A percentile compares a stretch with the other conserved stretches of the same genome.
These are phyloP conservation scores for Penicillium cataractarum DNA, from an alignment of 495 filamentous ascomycete species.

Conservation along the genomic window DNA sequence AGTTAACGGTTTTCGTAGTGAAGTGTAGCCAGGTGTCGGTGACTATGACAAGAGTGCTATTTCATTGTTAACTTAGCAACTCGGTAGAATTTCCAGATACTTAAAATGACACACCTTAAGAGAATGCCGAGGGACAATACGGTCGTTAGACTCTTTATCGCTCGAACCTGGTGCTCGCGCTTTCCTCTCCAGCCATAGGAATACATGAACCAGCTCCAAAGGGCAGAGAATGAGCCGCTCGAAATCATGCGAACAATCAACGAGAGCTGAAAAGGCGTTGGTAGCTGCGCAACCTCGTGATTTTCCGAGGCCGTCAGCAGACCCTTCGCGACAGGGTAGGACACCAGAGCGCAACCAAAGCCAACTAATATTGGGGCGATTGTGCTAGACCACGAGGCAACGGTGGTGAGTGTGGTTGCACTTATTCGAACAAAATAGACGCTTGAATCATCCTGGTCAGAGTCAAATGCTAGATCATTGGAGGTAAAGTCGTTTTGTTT, in stretches of 20 bases:
- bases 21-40: slow-evolving; percentile 1
- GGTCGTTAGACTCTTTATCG: slow-evolving; percentile 1
- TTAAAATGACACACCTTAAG: not conserved
- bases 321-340: not conserved
- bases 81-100: not conserved
- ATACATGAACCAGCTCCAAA: slow-evolving; percentile 2
- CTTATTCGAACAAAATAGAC: slow-evolving; percentile 1
- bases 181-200: not conserved
- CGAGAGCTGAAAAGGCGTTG: not conserved
- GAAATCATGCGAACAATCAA: slow-evolving; percentile 2
- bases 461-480: slow-evolving; percentile 1
- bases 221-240: slow-evolving; percentile 1
- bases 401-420: slow-evolving; percentile 1
- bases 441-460: not conserved
- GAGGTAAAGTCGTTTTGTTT: not conserved
- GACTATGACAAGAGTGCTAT: not conserved
- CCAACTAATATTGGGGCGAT: not conserved
- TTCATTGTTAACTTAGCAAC: not conserved
- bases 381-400: not conserved
- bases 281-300: not conserved
- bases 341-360: not conserved
- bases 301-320: not conserved
- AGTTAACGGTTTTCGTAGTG: not conserved
- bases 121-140: not conserved
- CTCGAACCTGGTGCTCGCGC: not conserved